These are phyloP conservation scores for Nemania sp. DNA, from an alignment of 2,329 filamentous ascomycete genomes.

Conservation along the genomic window DNA sequence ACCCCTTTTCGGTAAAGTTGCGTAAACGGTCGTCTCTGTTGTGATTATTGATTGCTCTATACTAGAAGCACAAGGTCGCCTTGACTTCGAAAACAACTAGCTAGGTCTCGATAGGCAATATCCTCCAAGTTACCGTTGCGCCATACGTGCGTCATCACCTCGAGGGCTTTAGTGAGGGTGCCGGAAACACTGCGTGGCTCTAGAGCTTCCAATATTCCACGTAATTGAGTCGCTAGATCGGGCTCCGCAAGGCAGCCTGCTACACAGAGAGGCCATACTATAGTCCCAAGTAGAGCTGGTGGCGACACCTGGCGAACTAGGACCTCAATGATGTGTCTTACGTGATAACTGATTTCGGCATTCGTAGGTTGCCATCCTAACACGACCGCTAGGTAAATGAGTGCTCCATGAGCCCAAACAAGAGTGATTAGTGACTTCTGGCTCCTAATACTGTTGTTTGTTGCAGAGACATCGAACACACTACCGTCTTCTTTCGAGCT, in stretches of 20 bases:
- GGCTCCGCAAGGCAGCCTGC: constrained; percentile 54
- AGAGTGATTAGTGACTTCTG: constrained; percentile 46
- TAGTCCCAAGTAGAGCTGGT: constrained; percentile 49
- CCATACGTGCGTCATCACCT: constrained; percentile 55
- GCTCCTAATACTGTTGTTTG: neutral
- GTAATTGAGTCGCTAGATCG: constrained; percentile 58
- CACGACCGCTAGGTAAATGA: constrained; percentile 62
- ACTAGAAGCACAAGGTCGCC: constrained; percentile 50
- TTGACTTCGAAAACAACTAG: constrained; percentile 49
- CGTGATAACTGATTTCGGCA: constrained; percentile 54
- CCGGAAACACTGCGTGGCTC: constrained; percentile 58
- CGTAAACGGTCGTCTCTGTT: neutral
- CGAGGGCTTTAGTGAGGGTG: constrained; percentile 54
- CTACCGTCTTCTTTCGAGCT: neutral
- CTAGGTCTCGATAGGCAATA: constrained; percentile 44
- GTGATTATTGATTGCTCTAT: constrained; percentile 17
- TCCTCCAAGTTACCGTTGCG: constrained; percentile 23
- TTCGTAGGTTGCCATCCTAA: constrained; percentile 64
- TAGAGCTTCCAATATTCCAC: constrained; percentile 56
- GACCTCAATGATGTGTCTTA: constrained; percentile 51
- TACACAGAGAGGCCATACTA: constrained; percentile 54
- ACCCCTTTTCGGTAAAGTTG: neutral
- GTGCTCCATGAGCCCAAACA: constrained; percentile 62
- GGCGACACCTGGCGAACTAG: constrained; percentile 51
- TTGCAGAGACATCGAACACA: constrained; percentile 5